Evolutionary conservation across 192 early-diverging fungal genomes (phyloP).

Genomic region (Umbelopsis sp.): DNA sequence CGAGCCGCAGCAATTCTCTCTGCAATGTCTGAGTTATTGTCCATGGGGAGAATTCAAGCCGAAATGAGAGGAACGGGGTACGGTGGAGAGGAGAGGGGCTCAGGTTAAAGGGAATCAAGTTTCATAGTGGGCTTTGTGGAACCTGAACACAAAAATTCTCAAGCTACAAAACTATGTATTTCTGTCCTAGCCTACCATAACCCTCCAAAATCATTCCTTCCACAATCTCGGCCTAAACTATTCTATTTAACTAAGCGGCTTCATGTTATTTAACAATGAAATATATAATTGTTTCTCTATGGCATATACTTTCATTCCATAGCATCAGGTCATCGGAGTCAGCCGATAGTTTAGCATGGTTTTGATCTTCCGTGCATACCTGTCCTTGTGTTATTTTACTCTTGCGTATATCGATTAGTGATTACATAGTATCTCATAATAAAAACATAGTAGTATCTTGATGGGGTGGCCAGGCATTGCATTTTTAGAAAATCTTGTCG

Average conservation of each 20-base stretch:
- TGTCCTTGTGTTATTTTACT: no score
- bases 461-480: no score
- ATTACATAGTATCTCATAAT: no score
- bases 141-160: conserved; percentile 15
- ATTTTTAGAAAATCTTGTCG: neutral
- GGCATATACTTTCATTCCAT: neutral
- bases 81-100: neutral
- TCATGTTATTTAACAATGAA: neutral
- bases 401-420: no score
- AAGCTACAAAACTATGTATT: neutral
- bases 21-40: conserved; percentile 71
- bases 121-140: conserved; percentile 16
- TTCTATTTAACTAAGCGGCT: neutral
- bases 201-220: no score
- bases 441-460: no score
- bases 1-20: conserved; percentile 90
- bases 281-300: neutral
- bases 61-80: conserved; percentile 21
- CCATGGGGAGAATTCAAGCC: conserved; percentile 16
- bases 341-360: neutral
- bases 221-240: no score
- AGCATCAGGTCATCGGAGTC: neutral
- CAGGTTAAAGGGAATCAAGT: conserved; percentile 18
- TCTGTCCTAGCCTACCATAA: no score
- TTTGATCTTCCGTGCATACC: neutral